Evolutionary conservation across 176 grass and related monocot genomes (phyloP), one percentile per base, ranked within the genome.

Genomic region (Ampelocalamus luodianensis): DNA sequence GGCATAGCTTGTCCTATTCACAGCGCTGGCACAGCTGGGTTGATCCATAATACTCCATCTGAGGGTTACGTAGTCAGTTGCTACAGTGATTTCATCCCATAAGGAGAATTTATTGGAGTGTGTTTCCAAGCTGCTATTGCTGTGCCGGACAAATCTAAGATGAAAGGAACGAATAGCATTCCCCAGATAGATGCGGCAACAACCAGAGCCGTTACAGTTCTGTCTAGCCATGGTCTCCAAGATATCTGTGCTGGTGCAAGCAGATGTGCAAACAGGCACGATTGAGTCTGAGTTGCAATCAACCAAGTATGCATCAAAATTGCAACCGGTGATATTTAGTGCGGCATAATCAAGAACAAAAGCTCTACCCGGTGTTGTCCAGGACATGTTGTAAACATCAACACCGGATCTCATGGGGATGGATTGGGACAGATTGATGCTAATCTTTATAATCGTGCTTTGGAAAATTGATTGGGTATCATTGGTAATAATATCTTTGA

Each of bases 281-380:
- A 0, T 0, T 62, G 11, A 0, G 14, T 12, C 1, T 6, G 59
- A 27, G 59, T 14, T 13, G 4, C 0, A 3, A 27, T 62, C 59
- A 24, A 29, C 11, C 5, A 62, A 26, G 59, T 62, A 62, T 2
- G 59, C 59, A 27, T 62, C 59, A 6, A 62, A 62, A 27, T 62
- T 27, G 59, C 24, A 62, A 12, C 59, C 59, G 10, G 59, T 62
- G 24, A 62, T 62, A 5, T 62, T 62, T 27, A 62, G 59, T 13
- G 4, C 9, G 11, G 11, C 23, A 10, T 14, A 2, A 0, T 0
- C 0, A 6, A 14, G 0, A 12, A 1, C 0, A 27, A 62, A 62
- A 5, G 23, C 24, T 13, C 1, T 62, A 13, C 11, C 24, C 23
- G 59, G 59, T 37, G 6, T 2, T 66, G 13, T 37, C 29, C 64